These are phyloP conservation scores for Bruguiera gymnorhiza DNA, from an alignment of 345 rosid genomes.

Conservation along the genomic window DNA sequence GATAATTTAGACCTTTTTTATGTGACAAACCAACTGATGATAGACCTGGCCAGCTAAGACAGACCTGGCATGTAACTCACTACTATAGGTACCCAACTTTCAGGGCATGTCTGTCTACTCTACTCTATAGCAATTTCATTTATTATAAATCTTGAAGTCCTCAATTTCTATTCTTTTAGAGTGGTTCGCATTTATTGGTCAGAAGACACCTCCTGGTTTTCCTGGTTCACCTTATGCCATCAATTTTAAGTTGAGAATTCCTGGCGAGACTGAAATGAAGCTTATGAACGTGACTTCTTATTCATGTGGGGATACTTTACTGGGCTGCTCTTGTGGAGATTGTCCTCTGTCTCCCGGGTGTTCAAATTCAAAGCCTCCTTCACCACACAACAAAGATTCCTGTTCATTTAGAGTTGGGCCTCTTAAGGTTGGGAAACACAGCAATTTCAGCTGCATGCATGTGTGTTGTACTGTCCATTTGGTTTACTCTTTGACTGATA, in stretches of 20 bases:
- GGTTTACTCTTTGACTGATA: conserved; percentile 7
- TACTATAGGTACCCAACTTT: neutral
- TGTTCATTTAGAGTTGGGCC: conserved; percentile 16
- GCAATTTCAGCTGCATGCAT: conserved; percentile 5
- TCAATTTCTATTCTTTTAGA: conserved; percentile 3
- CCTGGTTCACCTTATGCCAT: conserved; percentile 31
- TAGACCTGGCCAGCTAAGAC: neutral
- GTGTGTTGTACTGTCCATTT: neutral
- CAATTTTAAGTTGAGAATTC: conserved; percentile 13
- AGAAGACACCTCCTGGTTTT: conserved; percentile 21
- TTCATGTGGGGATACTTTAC: conserved; percentile 24
- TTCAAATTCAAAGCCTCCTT: conserved; percentile 23
- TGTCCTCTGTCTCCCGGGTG: conserved; percentile 24
- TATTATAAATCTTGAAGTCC: neutral
- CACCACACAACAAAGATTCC: conserved; percentile 18
- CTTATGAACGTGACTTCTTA: conserved; percentile 23
- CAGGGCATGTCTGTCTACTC: neutral
- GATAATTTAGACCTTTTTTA: neutral
- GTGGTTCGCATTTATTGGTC: conserved; percentile 29
- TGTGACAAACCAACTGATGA: neutral
- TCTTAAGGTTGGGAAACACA: conserved; percentile 18
- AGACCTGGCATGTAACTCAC: neutral
- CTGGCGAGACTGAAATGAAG: conserved; percentile 17
- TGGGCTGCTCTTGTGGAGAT: conserved; percentile 33
- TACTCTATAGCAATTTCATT: neutral